Evolutionary conservation across 1,284 basidiomycete species (phyloP).

Genomic region (Apiotrichum veenhuisii): DNA sequence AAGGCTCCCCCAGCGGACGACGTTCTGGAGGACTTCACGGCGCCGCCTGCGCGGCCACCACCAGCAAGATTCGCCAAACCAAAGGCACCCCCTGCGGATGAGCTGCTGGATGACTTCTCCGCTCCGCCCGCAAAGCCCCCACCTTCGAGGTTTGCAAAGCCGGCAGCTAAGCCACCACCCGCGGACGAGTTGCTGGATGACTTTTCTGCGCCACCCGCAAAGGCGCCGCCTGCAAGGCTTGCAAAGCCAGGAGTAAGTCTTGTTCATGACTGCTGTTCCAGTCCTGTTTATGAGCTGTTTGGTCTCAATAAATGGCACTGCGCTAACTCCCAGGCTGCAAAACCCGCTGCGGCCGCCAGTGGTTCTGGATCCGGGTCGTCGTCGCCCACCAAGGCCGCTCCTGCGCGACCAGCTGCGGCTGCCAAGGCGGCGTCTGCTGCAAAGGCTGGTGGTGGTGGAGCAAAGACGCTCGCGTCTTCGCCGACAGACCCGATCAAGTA

Average conservation of each 20-base stretch:
- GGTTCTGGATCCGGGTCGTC: background rate
- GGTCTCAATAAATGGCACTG: no score
- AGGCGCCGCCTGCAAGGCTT: background rate
- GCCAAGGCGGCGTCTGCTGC: conserved; percentile 39
- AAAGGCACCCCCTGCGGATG: conserved; percentile 1
- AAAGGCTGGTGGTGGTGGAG: conserved; percentile 33
- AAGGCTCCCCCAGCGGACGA: conserved; percentile 25
- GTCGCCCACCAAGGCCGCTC: conserved; percentile 6
- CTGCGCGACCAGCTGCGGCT: conserved; percentile 44
- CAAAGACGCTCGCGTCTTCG: conserved; percentile 57
- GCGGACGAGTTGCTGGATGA: conserved; percentile 12
- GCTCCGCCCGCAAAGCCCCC: conserved; percentile 19
- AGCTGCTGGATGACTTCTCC: conserved; percentile 9
- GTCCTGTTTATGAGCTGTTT: no score
- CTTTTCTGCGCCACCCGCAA: conserved; percentile 20
- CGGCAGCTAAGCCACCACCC: background rate
- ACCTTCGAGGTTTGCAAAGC: background rate
- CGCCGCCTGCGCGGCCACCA: conserved; percentile 25
- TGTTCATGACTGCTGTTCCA: background rate
- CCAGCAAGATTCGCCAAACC: conserved; percentile 26
- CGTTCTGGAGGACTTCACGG: conserved; percentile 26
- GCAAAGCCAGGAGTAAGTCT: background rate
- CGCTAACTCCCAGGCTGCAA: conserved; percentile 4
- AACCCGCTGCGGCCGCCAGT: background rate
- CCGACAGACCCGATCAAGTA: conserved; percentile 81